Base-by-base conservation (phyloP, 2,329 filamentous ascomycete genomes). In the Trichoderma gracile region DNA sequence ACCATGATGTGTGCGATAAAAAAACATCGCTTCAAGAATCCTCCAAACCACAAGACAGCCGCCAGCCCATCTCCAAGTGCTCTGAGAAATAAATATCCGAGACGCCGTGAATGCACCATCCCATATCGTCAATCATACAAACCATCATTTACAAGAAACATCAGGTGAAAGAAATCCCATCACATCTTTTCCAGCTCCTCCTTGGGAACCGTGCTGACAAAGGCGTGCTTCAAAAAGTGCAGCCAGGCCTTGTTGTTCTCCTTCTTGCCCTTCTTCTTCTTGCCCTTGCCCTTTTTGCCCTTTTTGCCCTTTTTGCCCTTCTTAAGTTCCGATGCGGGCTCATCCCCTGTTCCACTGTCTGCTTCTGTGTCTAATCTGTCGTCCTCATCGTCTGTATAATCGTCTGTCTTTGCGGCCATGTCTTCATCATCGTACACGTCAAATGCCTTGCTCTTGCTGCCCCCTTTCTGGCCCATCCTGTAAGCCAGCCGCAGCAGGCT, bases 401-500 rank as follows among this genome's bases (percentile, higher is more conserved):
- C 45, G 30, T 72, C 69, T 7, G 70, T 66, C n/a, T 73, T 73
- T n/a, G 74, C 71, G 7, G 33, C 73, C 17, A 74, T 71, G 17
- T 17, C 42, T 17, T n/a, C 42, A 1, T 43, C 73, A 14, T 74
- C 71, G n/a, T 58, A 43, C 49, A 27, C 19, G 30, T 65, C 43
- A 66, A n/a, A 42, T n/a, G 23, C 50, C 49, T 70, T 69, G 65
- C 61, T 66, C 42, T 64, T 64, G 12, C 66, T 47, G 0, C 50
- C 55, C 40, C 67, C 66, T 42, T 66, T 68, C 64, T 73, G 69
- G 3, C 90, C 91, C 72, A 98, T 96, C 62, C 89, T 83, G 67
- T 89, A 86, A 12, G 95, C 95, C 54, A 98, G 82, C 66, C 90
- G 84, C 50, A 98, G 79, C 73, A 90, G 90, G 73, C 87, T 96